These are phyloP conservation scores for Fusarium sp. DNA, from an alignment of 2,329 filamentous ascomycete genomes.

Conservation along the genomic window DNA sequence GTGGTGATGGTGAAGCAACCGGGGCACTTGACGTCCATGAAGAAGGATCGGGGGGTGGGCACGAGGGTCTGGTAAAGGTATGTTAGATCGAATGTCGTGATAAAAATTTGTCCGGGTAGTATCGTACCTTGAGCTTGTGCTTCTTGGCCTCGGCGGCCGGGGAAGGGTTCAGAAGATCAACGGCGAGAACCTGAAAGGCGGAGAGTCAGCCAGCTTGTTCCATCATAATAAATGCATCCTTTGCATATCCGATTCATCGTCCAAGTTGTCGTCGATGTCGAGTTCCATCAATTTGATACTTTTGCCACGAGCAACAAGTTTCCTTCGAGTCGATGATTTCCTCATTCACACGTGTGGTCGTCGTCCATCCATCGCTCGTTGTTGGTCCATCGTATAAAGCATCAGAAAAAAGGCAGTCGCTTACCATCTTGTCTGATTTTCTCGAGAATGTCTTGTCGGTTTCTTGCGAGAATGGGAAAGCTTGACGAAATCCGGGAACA, in stretches of 20 bases:
- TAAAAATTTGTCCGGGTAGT: conserved; percentile 31
- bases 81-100: conserved; percentile 46
- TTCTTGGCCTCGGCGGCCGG: conserved; percentile 98
- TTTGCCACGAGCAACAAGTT: conserved; percentile 34
- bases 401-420: conserved; percentile 53
- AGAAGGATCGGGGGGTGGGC: conserved; percentile 97
- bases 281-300: conserved; percentile 39
- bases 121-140: conserved; percentile 99
- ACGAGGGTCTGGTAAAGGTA: conserved; percentile 80
- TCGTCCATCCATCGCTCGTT: conserved; percentile 42
- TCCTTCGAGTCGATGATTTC: conserved; percentile 37
- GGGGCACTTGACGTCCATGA: conserved; percentile 99
- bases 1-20: conserved; percentile 99
- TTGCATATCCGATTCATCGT: conserved; percentile 29
- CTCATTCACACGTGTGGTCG: conserved; percentile 36
- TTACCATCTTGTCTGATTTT: conserved; percentile 80
- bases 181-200: conserved; percentile 90
- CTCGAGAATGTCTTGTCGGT: conserved; percentile 58
- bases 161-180: conserved; percentile 99
- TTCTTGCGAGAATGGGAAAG: conserved; percentile 64
- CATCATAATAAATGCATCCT: conserved; percentile 35
- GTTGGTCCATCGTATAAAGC: conserved; percentile 40
- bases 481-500: conserved; percentile 70
- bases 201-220: conserved; percentile 63
- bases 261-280: conserved; percentile 19